Evolutionary conservation across 2,329 filamentous ascomycete genomes (phyloP), one percentile per base, ranked within the genome.

Genomic region (Aquanectria penicillioides): DNA sequence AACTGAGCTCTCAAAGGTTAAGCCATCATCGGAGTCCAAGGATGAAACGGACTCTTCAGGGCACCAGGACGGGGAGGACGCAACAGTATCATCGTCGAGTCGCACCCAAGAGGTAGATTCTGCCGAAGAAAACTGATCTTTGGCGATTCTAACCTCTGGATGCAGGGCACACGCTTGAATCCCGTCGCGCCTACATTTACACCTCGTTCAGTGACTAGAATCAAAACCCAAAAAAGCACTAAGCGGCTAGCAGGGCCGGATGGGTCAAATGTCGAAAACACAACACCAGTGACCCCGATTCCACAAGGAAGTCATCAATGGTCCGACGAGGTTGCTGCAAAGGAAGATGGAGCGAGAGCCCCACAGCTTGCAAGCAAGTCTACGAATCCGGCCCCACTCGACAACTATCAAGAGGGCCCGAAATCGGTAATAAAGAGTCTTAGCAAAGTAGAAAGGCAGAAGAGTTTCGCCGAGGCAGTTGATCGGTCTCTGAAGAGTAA

Each of bases 161-260:
- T 74, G 65, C 73, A 86, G 82, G 80, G 75, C 73, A 81, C 78
- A 60, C 83, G 77, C 68, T 74, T 86, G 66, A 86, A 87, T 72
- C 84, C 84, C 26, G 75, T 80, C 65, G 84, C 84, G 23, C 79
- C 82, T 38, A 80, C 81, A 50, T 87, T 87, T 60, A 86, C 83
- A 2, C 84, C 84, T 43, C 78, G 78, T 22, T 63, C 59, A 15
- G 41, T 68, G 23, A 62, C 64, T 11, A 69, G 65, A 55, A 56
- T 58, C 15, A 57, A 57, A 36, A 52, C 33, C 34, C 37, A 46
- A 18, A 22, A 59, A 15, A 28, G 23, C 28, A 63, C 59, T 12
- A 52, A 67, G 22, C 47, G 34, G 7, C 66, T 65, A 9, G 48
- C 60, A 22, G 57, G 40, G 26, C 61, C 64, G 13, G 60, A 58